Conservation (phyloP, 192 early-diverging fungal species). For the Cetraspora pellucida region DNA sequence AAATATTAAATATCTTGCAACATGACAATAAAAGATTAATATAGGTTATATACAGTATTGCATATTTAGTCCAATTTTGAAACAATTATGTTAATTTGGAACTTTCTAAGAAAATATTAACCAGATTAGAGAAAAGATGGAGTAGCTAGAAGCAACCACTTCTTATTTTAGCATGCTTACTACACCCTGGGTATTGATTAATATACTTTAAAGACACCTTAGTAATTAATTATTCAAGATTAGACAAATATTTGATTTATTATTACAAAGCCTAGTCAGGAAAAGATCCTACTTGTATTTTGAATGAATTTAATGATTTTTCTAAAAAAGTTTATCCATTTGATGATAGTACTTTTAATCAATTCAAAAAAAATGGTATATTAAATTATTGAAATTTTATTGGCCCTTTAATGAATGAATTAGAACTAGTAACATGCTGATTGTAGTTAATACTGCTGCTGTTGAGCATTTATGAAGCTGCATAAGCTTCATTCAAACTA, state of each 20-base stretch:
- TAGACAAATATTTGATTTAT: constrained; percentile 6
- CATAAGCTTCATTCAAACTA: background rate
- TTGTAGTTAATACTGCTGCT: constrained; percentile 5
- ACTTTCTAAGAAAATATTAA: background rate
- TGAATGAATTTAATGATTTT: constrained; percentile 9
- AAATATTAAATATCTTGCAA: background rate
- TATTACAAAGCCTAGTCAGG: constrained; percentile 1
- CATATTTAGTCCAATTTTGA: background rate
- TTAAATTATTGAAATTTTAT: constrained; percentile 1
- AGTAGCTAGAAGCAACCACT: background rate
- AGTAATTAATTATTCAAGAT: constrained; percentile 9
- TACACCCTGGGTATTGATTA: constrained; percentile 18
- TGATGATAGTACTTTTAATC: background rate
- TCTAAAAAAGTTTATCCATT: constrained; percentile 4
- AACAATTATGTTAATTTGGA: background rate
- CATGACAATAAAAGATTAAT: background rate
- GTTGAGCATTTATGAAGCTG: background rate
- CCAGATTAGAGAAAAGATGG: background rate
- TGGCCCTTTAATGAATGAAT: background rate
- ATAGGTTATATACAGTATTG: background rate
- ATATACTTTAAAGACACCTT: background rate
- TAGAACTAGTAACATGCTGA: background rate
- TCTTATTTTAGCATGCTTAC: constrained; percentile 1
- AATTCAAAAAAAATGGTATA: constrained; percentile 1
- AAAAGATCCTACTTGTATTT: background rate